Evolutionary conservation across 176 grass and related monocot species (phyloP).

Genomic region (Otatea glauca): DNA sequence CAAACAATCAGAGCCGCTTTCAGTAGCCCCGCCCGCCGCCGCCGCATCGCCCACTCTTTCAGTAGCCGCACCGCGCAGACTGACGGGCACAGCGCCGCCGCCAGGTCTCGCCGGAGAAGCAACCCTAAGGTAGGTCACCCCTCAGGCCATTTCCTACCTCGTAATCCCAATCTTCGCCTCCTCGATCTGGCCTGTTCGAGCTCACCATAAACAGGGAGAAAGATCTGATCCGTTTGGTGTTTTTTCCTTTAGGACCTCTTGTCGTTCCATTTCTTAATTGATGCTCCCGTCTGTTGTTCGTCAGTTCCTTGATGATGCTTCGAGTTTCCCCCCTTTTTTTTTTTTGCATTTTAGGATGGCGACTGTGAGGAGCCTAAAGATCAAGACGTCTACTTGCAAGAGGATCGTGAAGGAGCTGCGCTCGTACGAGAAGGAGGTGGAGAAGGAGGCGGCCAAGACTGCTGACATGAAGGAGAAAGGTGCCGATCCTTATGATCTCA

Average conservation of each 20-base stretch:
- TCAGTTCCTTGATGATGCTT: background rate
- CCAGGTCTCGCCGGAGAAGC: constrained; percentile 8
- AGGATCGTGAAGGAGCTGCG: constrained; percentile 84
- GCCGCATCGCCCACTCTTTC: background rate
- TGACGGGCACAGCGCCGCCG: background rate
- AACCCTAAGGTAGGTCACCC: background rate
- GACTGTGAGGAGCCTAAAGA: constrained; percentile 74
- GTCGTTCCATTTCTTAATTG: background rate
- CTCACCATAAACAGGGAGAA: background rate
- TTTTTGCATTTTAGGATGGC: constrained; percentile 58
- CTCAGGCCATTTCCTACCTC: background rate
- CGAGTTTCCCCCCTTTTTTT: background rate
- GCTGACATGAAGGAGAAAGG: constrained; percentile 90
- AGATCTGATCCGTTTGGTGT: background rate
- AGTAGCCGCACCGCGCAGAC: background rate
- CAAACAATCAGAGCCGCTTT: too few species aligned
- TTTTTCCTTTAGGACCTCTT: background rate
- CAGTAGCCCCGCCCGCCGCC: too few species aligned
- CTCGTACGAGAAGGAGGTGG: constrained; percentile 83
- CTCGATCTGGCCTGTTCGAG: background rate
- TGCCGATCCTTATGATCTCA: constrained; percentile 91
- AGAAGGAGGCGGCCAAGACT: constrained; percentile 81
- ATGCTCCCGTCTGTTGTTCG: background rate
- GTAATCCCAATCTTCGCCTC: background rate
- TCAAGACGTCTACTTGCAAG: constrained; percentile 88